Evolutionary conservation across 1,284 basidiomycete species (phyloP), one percentile per base, ranked within the genome.

Genomic region (Athelia sp.): DNA sequence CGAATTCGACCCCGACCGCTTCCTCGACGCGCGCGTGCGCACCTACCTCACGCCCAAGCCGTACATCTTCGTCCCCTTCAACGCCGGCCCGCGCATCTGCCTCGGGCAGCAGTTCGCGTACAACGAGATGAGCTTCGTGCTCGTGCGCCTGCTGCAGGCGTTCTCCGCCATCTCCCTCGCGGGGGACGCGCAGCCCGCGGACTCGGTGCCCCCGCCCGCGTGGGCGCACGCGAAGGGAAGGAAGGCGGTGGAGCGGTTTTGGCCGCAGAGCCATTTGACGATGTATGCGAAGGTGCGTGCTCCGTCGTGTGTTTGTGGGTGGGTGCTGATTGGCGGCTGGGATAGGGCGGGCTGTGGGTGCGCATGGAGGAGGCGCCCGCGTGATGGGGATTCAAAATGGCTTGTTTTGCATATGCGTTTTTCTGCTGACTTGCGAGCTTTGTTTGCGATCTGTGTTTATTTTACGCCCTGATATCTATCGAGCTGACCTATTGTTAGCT

Each of bases 231-330:
- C 63, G 4, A 57, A 62, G 3, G 76, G 74, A 19, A 69, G 71
- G 49, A 73, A 74, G 64, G 66, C 60, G 9, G 66, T 65, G 2
- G 81, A 84, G 55, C 72, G 68, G 46, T 58, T 84, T 17, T 70
- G 68, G 57, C 75, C 81, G 4, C 75, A 73, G 56, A 63, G 65
- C 47, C 78, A 82, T 56, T 56, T 84, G 47, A 84, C 81, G 0
- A 67, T 81, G 68, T 81, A 78, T 53, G 61, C 67, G 58, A 21
- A 44, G 18, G 36, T 40, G 4, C 36, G 36, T 40, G n/a, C n/a
- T n/a, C n/a, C 15, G n/a, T 40, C 19, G 15, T 4, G 4, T n/a
- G 8, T n/a, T 40, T 6, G n/a, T n/a, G n/a, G n/a, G 15, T 8
- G n/a, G n/a, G n/a, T 21, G 15, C n/a, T 6, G n/a, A 9, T n/a